Evolutionary conservation across 148 eudicot species (phyloP), one percentile per base, ranked within the genome.

Genomic region (Nepenthes gracilis): DNA sequence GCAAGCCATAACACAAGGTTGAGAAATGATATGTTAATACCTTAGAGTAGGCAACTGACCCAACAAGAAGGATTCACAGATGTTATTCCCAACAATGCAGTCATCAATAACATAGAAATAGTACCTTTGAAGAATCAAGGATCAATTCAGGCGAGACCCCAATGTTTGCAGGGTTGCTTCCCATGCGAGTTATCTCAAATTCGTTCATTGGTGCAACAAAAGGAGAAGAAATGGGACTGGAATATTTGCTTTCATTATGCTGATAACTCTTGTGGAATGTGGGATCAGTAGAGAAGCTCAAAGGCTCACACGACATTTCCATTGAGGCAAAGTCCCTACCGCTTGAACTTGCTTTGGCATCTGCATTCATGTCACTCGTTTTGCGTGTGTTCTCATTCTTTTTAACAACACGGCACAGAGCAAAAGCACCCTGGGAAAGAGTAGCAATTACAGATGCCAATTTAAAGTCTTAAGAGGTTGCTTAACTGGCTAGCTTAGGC

Each of bases 81-180:
- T 23, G 23, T 32, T 52, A 6, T 5, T 52, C 14, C n/a, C 54
- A 50, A 23, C 15, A 13, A 32, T 52, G 32, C 55, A 1, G 14
- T 52, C 15, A 2, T 4, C 4, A 35, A 52, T 9, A 15, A 52
- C 43, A 11, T 50, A 56, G 33, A 57, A 14, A 33, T 43, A 47
- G 54, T 72, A 89, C 96, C 96, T 74, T 83, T 15, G 90, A 89
- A 47, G 96, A 81, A 70, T 89, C 94, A 54, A 89, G 86, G 59
- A 83, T 86, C 40, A 81, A 59, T 32, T 86, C 80, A 57, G 90
- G 82, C 12, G 96, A 78, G 58, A 78, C 66, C 87, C 83, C 81
- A 59, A 70, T 63, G 69, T 69, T 83, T 14, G 76, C 35, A 61
- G 82, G 50, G 64, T 74, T 73, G 15, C 70, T 67, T 47, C 62